Conservation (phyloP, 306 rosid genomes). For the Cotoneaster glaucophyllus region DNA sequence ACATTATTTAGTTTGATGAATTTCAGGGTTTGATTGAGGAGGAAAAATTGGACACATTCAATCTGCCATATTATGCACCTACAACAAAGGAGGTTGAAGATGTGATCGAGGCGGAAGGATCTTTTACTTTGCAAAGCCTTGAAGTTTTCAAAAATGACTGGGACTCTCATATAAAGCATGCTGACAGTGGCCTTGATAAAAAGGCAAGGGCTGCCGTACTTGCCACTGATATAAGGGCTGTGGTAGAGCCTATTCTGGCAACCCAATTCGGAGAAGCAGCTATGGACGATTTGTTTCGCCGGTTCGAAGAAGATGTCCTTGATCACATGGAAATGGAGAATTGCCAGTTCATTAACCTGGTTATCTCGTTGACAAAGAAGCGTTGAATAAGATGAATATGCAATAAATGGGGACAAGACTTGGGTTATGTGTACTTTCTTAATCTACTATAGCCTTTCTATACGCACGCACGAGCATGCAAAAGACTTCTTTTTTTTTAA, state of each 20-base stretch:
- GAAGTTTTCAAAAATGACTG: slow-evolving; percentile 16
- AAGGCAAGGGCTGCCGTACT: slow-evolving; percentile 2
- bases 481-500: too few species aligned
- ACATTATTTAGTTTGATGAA: not conserved
- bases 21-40: slow-evolving; percentile 27
- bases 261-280: slow-evolving; percentile 24
- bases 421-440: not conserved
- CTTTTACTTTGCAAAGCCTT: slow-evolving; percentile 18
- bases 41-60: slow-evolving; percentile 20
- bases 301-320: slow-evolving; percentile 15
- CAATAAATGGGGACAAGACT: not conserved
- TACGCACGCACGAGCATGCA: too few species aligned
- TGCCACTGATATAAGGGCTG: slow-evolving; percentile 27
- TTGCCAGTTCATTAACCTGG: not conserved
- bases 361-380: slow-evolving; percentile 15
- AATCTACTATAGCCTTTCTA: too few species aligned
- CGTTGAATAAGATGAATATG: not conserved
- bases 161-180: slow-evolving; percentile 26
- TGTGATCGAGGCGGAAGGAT: slow-evolving; percentile 31
- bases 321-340: slow-evolving; percentile 21
- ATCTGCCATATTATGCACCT: slow-evolving; percentile 31
- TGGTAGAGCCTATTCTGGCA: slow-evolving; percentile 30
- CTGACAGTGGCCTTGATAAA: slow-evolving; percentile 2
- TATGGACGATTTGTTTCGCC: slow-evolving; percentile 33
- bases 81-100: slow-evolving; percentile 26